Conservation (phyloP, 306 rosid genomes). For the Elaeagnus macrophylla region DNA sequence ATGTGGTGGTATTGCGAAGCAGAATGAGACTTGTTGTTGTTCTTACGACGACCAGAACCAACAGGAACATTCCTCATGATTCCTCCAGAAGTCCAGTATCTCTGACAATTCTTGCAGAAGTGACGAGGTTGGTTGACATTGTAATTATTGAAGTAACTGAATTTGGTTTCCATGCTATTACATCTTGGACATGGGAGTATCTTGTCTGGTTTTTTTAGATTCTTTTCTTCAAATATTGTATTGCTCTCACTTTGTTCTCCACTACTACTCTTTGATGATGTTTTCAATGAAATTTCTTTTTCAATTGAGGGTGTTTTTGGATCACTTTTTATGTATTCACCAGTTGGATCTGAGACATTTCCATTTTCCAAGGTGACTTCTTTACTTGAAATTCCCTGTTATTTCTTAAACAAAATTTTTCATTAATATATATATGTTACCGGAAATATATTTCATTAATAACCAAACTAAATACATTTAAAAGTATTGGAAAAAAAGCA, state of each 20-base stretch:
- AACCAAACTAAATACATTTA: too few relatives aligned
- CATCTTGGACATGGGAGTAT: slow-evolving; percentile 79
- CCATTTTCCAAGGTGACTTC: slow-evolving; percentile 32
- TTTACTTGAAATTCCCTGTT: slow-evolving; percentile 43
- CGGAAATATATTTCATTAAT: too few relatives aligned
- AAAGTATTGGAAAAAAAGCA: too few relatives aligned
- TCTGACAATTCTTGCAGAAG: slow-evolving; percentile 84
- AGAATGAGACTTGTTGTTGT: slow-evolving; percentile 44
- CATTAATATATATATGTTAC: too few relatives aligned
- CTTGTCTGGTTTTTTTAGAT: slow-evolving; percentile 61
- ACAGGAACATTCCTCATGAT: slow-evolving; percentile 71
- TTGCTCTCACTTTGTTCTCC: slow-evolving; percentile 39
- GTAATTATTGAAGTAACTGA: slow-evolving; percentile 81
- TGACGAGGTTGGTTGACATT: slow-evolving; percentile 83
- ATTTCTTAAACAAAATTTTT: too few relatives aligned
- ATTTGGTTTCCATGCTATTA: slow-evolving; percentile 82
- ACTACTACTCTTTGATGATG: slow-evolving; percentile 25
- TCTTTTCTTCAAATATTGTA: slow-evolving; percentile 38
- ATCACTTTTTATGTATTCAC: slow-evolving; percentile 34
- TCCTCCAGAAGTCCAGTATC: slow-evolving; percentile 96
- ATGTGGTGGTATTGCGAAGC: slow-evolving; percentile 39
- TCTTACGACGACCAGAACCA: slow-evolving; percentile 88
- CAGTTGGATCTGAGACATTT: slow-evolving; percentile 25
- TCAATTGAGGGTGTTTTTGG: slow-evolving; percentile 39
- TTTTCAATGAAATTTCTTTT: slow-evolving; percentile 34